These are phyloP conservation scores for Diaporthe nobilis DNA, from an alignment of 2,329 filamentous ascomycete genomes.

Conservation along the genomic window DNA sequence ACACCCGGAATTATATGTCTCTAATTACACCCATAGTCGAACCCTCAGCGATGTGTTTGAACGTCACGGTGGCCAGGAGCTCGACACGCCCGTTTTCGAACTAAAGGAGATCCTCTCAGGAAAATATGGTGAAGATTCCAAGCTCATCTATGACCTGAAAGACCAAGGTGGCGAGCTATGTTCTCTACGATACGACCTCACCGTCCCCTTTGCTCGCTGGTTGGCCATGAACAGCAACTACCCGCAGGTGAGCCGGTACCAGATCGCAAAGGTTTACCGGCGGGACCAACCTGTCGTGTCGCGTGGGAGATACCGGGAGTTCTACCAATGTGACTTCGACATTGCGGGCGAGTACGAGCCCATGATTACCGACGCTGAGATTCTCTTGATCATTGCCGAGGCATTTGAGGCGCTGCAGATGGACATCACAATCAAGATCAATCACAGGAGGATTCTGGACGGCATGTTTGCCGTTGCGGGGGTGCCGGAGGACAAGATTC, in stretches of 20 bases:
- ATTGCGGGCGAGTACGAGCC: conserved; percentile 89
- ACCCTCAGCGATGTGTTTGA: conserved; percentile 78
- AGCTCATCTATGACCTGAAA: conserved; percentile 83
- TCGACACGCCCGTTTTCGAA: conserved; percentile 84
- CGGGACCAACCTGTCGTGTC: conserved; percentile 87
- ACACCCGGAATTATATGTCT: neutral
- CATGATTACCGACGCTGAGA: conserved; percentile 93
- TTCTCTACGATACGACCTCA: conserved; percentile 85
- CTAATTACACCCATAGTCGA: conserved; percentile 44
- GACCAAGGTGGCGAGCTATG: conserved; percentile 88
- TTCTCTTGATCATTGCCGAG: conserved; percentile 86
- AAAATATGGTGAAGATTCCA: conserved; percentile 53
- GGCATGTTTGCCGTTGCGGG: conserved; percentile 93
- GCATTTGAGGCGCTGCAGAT: conserved; percentile 79
- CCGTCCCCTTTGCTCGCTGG: conserved; percentile 89
- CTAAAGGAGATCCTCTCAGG: conserved; percentile 76
- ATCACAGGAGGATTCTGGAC: conserved; percentile 94
- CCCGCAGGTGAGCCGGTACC: conserved; percentile 90
- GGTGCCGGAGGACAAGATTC: conserved; percentile 87
- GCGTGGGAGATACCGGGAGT: conserved; percentile 93
- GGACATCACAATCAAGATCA: conserved; percentile 89
- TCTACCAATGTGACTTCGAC: conserved; percentile 98
- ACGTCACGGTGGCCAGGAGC: conserved; percentile 78
- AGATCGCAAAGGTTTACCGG: conserved; percentile 74
- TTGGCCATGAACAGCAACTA: conserved; percentile 90